phyloP scores from a whole-genome alignment of 768 basidiomycete genomes.

The Rhodotorula taiwanensis region DNA sequence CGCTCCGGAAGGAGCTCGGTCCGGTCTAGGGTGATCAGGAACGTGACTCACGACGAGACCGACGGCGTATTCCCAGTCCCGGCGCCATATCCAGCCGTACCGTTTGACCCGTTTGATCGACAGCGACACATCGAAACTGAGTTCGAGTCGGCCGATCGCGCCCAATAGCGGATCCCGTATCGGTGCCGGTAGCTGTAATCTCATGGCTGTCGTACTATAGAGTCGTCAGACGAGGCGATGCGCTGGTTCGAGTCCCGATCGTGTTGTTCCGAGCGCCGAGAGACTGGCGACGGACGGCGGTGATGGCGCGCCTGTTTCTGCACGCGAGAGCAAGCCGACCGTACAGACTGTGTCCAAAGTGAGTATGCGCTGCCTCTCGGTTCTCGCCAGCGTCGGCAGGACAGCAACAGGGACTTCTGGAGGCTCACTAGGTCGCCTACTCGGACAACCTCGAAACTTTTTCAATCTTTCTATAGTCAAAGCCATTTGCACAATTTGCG shows the following conservation, averaged over 20 bases:
- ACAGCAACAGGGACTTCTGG: no score
- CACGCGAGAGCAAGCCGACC: no score
- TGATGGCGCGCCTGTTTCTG: neutral
- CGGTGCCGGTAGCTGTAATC: slow-evolving; percentile 17
- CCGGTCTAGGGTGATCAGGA: no score
- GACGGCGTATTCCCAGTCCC: slow-evolving; percentile 35
- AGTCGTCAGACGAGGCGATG: neutral
- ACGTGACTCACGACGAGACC: neutral
- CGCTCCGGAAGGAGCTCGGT: no score
- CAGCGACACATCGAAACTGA: slow-evolving; percentile 36
- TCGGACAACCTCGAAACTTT: no score
- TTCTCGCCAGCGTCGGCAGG: no score
- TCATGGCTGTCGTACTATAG: neutral
- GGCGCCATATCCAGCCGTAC: slow-evolving; percentile 30
- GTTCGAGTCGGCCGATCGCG: slow-evolving; percentile 36
- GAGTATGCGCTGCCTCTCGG: no score
- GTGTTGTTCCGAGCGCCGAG: no score
- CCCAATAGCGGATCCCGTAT: slow-evolving; percentile 23
- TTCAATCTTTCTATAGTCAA: no score
- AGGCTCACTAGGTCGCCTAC: no score
- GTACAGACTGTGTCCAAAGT: no score
- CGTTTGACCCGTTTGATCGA: slow-evolving; percentile 25
- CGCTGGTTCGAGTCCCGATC: neutral
- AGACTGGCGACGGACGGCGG: neutral
- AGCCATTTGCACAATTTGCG: no score